Evolutionary conservation across 108 stramenopile species (phyloP).

Genomic region (Discostella stelligeroides): DNA sequence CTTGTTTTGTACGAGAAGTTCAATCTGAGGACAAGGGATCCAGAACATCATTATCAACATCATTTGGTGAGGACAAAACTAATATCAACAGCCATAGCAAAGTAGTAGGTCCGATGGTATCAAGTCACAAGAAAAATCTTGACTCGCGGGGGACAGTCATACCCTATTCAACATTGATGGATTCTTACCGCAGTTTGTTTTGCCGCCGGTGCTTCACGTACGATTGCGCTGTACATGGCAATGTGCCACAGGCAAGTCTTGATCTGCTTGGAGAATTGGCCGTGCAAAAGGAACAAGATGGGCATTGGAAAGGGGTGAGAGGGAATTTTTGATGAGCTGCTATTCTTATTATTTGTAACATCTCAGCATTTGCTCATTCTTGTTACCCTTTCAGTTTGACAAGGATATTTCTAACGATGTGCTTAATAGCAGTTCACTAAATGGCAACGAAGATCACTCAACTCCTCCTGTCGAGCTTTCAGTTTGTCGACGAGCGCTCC

Average conservation of each 20-base stretch:
- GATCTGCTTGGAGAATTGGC: conserved; percentile 54
- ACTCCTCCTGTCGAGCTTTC: no score
- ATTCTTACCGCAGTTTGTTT: conserved; percentile 62
- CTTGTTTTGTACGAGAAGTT: conserved; percentile 29
- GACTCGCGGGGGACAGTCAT: not conserved
- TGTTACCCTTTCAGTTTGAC: conserved; percentile 2
- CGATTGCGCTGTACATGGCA: conserved; percentile 69
- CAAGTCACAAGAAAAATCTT: not conserved
- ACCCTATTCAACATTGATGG: conserved; percentile 51
- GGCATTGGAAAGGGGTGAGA: conserved; percentile 53
- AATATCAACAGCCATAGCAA: not conserved
- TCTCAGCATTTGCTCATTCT: not conserved
- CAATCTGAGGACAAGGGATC: conserved; percentile 3
- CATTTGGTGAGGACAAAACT: not conserved
- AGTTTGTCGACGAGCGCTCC: not conserved
- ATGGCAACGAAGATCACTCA: not conserved
- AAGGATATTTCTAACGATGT: conserved; percentile 1
- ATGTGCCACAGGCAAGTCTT: conserved; percentile 38
- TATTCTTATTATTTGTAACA: conserved; percentile 6
- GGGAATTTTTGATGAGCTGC: not conserved
- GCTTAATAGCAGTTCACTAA: not conserved
- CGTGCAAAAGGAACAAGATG: conserved; percentile 45
- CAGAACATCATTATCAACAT: not conserved
- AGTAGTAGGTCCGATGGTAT: not conserved
- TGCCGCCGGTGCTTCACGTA: conserved; percentile 72